These are phyloP conservation scores for Ilex aquifolium DNA, from an alignment of 257 asterid species.

Conservation along the genomic window DNA sequence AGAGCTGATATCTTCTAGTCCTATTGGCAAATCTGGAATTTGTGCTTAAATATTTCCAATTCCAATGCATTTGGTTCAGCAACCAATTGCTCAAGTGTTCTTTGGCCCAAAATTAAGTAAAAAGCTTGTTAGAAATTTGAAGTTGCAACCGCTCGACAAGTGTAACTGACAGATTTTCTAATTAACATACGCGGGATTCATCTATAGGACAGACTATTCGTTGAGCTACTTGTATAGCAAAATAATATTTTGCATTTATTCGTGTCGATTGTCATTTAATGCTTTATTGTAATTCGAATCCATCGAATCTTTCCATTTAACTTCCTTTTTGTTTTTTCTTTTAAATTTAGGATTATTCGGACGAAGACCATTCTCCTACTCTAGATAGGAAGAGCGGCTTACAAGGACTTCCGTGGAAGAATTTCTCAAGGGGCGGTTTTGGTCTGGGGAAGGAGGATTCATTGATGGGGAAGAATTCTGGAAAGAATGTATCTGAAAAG, in stretches of 20 bases:
- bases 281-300: constrained; percentile 4
- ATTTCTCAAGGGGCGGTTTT: constrained; percentile 45
- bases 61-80: too few relatives aligned
- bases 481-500: constrained; percentile 36
- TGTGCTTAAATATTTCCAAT: too few relatives aligned
- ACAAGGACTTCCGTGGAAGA: constrained; percentile 61
- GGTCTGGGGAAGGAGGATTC: constrained; percentile 43
- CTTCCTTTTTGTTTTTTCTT: constrained; percentile 7
- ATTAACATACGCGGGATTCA: constrained; percentile 5
- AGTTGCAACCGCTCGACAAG: too few relatives aligned
- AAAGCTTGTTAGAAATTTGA: too few relatives aligned
- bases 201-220: constrained; percentile 7
- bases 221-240: constrained; percentile 15
- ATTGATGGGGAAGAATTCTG: constrained; percentile 31
- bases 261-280: constrained; percentile 3
- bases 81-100: too few relatives aligned
- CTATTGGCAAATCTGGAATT: too few relatives aligned
- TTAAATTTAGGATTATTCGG: constrained; percentile 53
- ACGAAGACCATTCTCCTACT: constrained; percentile 28
- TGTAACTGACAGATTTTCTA: background rate
- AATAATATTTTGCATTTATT: constrained; percentile 31
- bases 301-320: constrained; percentile 12
- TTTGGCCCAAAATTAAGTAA: too few relatives aligned
- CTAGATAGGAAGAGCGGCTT: constrained; percentile 41
- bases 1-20: too few relatives aligned